These are phyloP conservation scores for Willaertia magna DNA, from an alignment of 208 protist species.

Conservation along the genomic window DNA sequence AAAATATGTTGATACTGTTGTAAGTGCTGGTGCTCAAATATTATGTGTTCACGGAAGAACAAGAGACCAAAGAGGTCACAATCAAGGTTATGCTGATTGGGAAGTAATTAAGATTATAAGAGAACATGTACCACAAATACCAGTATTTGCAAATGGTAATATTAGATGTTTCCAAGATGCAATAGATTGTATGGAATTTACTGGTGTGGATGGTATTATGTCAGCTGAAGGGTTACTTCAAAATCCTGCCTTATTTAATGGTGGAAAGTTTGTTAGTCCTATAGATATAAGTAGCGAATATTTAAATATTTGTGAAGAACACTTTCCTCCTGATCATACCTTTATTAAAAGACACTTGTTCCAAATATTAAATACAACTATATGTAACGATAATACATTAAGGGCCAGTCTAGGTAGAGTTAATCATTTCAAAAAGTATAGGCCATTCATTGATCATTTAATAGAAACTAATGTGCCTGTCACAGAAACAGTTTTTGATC, in stretches of 20 bases:
- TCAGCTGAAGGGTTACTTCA: slow-evolving; percentile 65
- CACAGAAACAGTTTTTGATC: not conserved
- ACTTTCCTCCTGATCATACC: not conserved
- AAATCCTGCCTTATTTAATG: slow-evolving; percentile 55
- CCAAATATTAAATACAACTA: not conserved
- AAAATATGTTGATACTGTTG: slow-evolving; percentile 61
- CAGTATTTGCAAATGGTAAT: slow-evolving; percentile 71
- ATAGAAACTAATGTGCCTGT: not conserved
- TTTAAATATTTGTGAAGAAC: not conserved
- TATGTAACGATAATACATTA: not conserved
- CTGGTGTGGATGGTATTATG: slow-evolving; percentile 60
- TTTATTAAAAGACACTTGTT: not conserved
- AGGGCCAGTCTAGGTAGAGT: not conserved
- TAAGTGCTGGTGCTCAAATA: slow-evolving; percentile 55
- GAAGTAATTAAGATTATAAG: slow-evolving; percentile 45
- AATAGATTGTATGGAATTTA: slow-evolving; percentile 31
- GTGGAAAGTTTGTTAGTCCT: not conserved
- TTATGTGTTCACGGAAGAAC: slow-evolving; percentile 67
- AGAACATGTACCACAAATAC: slow-evolving; percentile 38
- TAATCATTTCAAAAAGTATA: not conserved
- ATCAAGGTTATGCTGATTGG: slow-evolving; percentile 47
- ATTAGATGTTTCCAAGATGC: slow-evolving; percentile 55
- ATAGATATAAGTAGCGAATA: not conserved
- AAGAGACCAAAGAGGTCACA: slow-evolving; percentile 51
- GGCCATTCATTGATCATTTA: not conserved